These are phyloP conservation scores for Chaetomium strumarium DNA, from an alignment of 2,329 filamentous ascomycete genomes.

Conservation along the genomic window DNA sequence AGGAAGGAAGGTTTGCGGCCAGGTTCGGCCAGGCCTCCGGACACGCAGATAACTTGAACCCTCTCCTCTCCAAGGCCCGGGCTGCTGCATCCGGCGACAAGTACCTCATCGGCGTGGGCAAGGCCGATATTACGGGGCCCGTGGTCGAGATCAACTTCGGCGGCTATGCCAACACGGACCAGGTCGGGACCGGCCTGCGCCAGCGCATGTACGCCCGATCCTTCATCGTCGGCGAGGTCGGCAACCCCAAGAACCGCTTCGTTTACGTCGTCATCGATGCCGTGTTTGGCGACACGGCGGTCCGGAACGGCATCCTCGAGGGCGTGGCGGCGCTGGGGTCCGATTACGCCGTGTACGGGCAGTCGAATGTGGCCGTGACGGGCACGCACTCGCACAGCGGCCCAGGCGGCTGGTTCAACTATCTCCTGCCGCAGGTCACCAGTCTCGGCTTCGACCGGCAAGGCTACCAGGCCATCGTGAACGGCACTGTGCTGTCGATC, in stretches of 20 bases:
- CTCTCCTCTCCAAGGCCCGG: constrained; percentile 12
- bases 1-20: constrained; percentile 12
- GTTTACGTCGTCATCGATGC: constrained; percentile 85
- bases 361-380: constrained; percentile 79
- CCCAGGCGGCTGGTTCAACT: constrained; percentile 88
- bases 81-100: constrained; percentile 31
- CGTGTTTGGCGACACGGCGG: constrained; percentile 77
- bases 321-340: constrained; percentile 61
- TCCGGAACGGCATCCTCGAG: constrained; percentile 75
- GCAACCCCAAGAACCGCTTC: constrained; percentile 63
- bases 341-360: constrained; percentile 68
- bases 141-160: constrained; percentile 87
- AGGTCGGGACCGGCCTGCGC: constrained; percentile 75
- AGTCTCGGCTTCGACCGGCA: constrained; percentile 80
- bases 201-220: constrained; percentile 81
- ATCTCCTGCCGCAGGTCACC: constrained; percentile 82
- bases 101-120: constrained; percentile 48
- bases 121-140: constrained; percentile 57
- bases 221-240: constrained; percentile 72
- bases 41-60: constrained; percentile 14
- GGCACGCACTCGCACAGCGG: constrained; percentile 89
- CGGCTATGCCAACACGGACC: constrained; percentile 75
- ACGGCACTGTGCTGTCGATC: constrained; percentile 75
- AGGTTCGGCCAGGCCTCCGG: constrained; percentile 18
- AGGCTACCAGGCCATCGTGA: constrained; percentile 80